Evolutionary conservation across 805 yeast species (phyloP), one percentile per base, ranked within the genome.

Genomic region (Vanderwaltozyma verrucispora): DNA sequence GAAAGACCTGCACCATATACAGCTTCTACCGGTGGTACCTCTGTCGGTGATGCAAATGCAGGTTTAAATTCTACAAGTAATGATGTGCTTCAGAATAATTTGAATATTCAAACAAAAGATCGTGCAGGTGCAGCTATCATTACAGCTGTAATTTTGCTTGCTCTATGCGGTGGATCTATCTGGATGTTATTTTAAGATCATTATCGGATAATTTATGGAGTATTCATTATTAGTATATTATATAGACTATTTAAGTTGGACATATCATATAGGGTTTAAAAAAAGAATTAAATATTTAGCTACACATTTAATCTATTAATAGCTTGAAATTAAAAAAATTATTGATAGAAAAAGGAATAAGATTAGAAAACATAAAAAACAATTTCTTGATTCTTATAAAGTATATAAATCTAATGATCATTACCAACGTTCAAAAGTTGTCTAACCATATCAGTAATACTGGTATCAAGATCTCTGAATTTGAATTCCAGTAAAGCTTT

Each of bases 41-140:
- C 80, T 1, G 55, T 51, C 0, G 80, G 84, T 44, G 65, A 75
- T 44, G 69, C 73, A 4, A 60, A 68, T 30, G 75, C 72, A 8
- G 80, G 78, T 35, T 55, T 70, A 7, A 53, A 60, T 43, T 47
- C 71, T 2, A 59, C 57, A 1, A 61, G 68, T 14, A 45, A 63
- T 5, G 56, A 63, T 24, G 69, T 69, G 41, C 30, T 49, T 41
- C 48, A 47, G 46, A 50, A 50, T 36, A 42, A 50, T 28, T 56
- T 79, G 33, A 62, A 56, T 1, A 74, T 87, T 30, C 64, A 75
- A 1, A 57, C 65, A 0, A 75, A 73, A 42, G 95, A 85, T 53
- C 73, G 70, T 49, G 95, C 86, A 2, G 97, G 97, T 35, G 96
- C 96, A 1, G 94, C 94, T 33, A 65, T 88, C 17, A 59, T 85